A percentile compares a stretch with the other conserved stretches of the same genome.
phyloP scores from a whole-genome alignment of 192 early-diverging fungal genomes.

The Coemansia reversa region DNA sequence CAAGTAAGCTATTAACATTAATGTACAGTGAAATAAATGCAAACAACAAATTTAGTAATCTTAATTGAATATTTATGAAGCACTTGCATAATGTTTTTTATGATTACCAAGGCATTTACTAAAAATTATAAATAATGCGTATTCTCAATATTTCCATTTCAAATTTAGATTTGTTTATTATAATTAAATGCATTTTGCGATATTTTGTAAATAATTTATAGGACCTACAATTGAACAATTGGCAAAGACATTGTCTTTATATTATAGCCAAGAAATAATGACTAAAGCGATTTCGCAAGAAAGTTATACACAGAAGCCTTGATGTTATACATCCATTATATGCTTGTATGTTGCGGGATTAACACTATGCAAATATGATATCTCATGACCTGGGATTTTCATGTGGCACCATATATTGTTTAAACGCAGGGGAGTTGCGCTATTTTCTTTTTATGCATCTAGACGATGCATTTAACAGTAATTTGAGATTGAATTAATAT shows the following conservation, averaged over 20 bases:
- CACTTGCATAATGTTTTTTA: no score
- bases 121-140: no score
- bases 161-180: no score
- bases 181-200: no score
- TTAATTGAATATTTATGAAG: no score
- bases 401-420: not conserved
- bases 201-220: no score
- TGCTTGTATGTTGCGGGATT: not conserved
- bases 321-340: not conserved
- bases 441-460: not conserved
- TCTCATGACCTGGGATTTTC: not conserved
- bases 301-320: not conserved
- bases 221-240: not conserved
- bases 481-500: not conserved
- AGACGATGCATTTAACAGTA: not conserved
- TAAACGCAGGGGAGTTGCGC: not conserved
- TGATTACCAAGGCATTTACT: no score
- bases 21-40: no score
- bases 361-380: not conserved
- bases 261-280: not conserved
- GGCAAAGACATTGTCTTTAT: not conserved
- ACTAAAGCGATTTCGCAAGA: not conserved
- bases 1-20: no score
- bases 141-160: no score
- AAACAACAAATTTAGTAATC: no score